Evolutionary conservation across 2,329 filamentous ascomycete genomes (phyloP).

Genomic region (Diaporthe velutina): DNA sequence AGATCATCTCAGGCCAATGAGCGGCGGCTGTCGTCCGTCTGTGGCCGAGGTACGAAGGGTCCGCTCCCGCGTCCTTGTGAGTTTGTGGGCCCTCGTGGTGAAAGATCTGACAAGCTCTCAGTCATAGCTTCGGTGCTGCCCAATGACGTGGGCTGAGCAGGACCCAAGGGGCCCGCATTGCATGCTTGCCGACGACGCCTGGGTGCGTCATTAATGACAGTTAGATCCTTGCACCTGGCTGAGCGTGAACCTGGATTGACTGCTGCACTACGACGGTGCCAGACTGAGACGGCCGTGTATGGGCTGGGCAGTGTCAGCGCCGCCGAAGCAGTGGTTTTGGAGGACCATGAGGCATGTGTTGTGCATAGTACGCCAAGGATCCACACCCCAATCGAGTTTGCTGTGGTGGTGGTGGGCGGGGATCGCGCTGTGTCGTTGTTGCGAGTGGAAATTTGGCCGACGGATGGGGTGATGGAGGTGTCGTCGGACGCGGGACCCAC

Average conservation of each 20-base stretch:
- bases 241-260: neutral
- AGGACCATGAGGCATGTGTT: neutral
- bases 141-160: conserved; percentile 9
- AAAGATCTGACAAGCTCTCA: conserved; percentile 37
- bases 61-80: conserved; percentile 11
- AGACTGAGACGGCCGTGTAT: neutral
- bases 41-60: conserved; percentile 27
- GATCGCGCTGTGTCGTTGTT: neutral
- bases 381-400: neutral
- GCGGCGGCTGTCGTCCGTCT: neutral
- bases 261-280: neutral
- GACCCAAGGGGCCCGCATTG: conserved; percentile 19
- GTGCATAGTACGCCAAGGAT: neutral
- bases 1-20: conserved; percentile 45
- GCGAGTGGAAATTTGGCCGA: conserved; percentile 7
- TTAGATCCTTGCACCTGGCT: neutral
- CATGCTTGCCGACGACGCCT: conserved; percentile 12
- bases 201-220: conserved; percentile 31
- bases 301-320: neutral
- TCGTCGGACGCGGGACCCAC: conserved; percentile 13
- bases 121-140: conserved; percentile 22
- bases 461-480: conserved; percentile 19
- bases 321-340: neutral
- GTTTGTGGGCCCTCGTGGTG: conserved; percentile 13
- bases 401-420: neutral